Evolutionary conservation across 345 rosid species (phyloP), one percentile per base, ranked within the genome.

Genomic region (Psidium friedrichsthalianum): DNA sequence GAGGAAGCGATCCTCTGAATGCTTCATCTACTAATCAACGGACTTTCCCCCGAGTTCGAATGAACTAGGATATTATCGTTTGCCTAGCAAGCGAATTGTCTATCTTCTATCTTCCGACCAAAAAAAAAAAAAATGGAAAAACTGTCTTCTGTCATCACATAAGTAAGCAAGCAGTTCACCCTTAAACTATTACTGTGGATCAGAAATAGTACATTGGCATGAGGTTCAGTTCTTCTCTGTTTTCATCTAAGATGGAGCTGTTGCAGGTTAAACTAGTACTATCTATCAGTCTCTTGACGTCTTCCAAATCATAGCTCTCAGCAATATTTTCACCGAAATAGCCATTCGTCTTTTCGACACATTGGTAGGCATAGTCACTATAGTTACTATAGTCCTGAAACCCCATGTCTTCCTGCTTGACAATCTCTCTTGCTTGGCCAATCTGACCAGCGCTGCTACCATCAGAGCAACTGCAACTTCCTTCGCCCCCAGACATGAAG

Each of bases 281-380:
- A 88, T 87, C 92, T 86, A 94, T 91, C 91, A 92, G 87, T 85
- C 90, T 92, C 94, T 93, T 95, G 87, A 94, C 93, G 86, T 94
- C 94, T 87, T 92, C 98, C 74, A 88, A 88, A 18, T 86, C 91
- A 87, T 85, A 88, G 8, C 83, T 89, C 82, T 86, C 84, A 84
- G 91, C 86, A 20, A 69, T 69, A 69, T 83, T 88, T 86, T 90
- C 93, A 76, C 91, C 91, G 74, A 59, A 87, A 83, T 86, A 86
- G 86, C 91, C 92, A 76, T 69, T 88, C 83, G 87, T 57, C 86
- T 90, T 91, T 87, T 87, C 91, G 83, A 52, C 76, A 92, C 91
- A 90, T 69, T 90, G 87, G 6, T 86, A 87, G 84, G 86, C 85
- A 64, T 90, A 89, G 83, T 89, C 91, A 86, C 40, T 56, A 21